Evolutionary conservation across 1,139 yeast species (phyloP), one percentile per base, ranked within the genome.

Genomic region (Blastobotrys apis): DNA sequence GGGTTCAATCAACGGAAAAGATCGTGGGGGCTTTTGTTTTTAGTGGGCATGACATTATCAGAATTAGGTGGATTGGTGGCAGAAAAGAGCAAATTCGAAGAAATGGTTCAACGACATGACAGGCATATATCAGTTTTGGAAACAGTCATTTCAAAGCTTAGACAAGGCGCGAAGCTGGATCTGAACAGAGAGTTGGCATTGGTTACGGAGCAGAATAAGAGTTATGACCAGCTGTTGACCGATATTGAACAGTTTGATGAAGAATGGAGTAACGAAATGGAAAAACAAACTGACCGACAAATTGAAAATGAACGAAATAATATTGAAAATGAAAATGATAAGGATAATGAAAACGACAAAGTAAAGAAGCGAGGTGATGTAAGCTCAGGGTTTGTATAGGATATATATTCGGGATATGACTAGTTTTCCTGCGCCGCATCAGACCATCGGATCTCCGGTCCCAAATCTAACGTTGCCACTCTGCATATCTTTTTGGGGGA

Each of bases 61-160:
- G 48, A 48, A 32, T 43, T 53, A 10, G 49, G 50, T 13, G 51
- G 50, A 23, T 30, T 53, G 17, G 52, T 53, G 23, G 42, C 41
- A n/a, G 45, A 41, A 30, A 43, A 49, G 35, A 45, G 45, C 12
- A 43, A 44, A 6, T 37, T 38, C 30, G 50, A 51, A 6, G 41
- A 41, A 4, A 36, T 50, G 45, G 41, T 31, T 15, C 20, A 33
- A 6, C 40, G 42, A 26, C 40, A 47, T 6, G 44, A 44, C 31
- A 32, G 23, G 33, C 37, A 38, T 15, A 34, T 47, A 22, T 37
- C 27, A 16, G 19, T 34, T 9, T 30, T 43, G 29, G 31, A 43
- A 21, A 36, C 37, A 15, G 17, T 49, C 15, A 41, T 46, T n/a
- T 38, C 42, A 4, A 30, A 48, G 12, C 27, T 37, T 9, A 29